Percentiles rank a stretch among this genome's conserved stretches.
These are phyloP conservation scores for Dispira parvispora DNA, from an alignment of 192 early-diverging fungal species.

Conservation along the genomic window DNA sequence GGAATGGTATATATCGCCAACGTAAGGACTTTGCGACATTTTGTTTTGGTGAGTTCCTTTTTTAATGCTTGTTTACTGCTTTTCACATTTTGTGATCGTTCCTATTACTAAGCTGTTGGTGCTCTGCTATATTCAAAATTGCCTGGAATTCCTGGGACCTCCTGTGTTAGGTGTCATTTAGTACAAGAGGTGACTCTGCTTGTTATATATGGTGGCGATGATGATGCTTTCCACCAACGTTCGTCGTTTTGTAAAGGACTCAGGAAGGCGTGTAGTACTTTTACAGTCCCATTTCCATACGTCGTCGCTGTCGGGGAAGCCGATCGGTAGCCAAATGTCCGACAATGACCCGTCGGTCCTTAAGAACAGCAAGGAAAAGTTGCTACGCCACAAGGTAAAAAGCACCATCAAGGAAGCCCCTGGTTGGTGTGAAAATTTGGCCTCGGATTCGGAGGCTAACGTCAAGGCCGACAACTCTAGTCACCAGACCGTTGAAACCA, in stretches of 20 bases:
- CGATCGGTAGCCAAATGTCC: conserved; percentile 7
- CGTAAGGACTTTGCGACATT: too few relatives aligned
- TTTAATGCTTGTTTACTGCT: too few relatives aligned
- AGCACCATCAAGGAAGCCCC: conserved; percentile 6
- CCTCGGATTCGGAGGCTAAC: conserved; percentile 8
- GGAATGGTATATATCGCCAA: too few relatives aligned
- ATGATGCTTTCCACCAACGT: neutral
- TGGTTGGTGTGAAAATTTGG: conserved; percentile 7
- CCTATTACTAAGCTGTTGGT: neutral
- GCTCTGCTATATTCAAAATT: neutral
- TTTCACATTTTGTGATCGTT: too few relatives aligned
- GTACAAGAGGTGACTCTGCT: too few relatives aligned
- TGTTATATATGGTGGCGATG: neutral
- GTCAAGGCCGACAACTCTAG: conserved; percentile 1
- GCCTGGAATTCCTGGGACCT: neutral
- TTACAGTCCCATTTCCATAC: neutral
- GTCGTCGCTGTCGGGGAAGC: neutral
- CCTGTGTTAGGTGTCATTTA: neutral
- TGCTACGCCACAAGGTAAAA: neutral
- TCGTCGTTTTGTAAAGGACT: too few relatives aligned
- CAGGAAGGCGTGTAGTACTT: too few relatives aligned
- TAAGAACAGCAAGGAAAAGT: conserved; percentile 1
- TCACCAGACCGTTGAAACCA: neutral
- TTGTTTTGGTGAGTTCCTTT: too few relatives aligned
- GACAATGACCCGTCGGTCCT: conserved; percentile 1